Evolutionary conservation across 1,284 basidiomycete species (phyloP).

Genomic region (Thecaphora thlaspeos): DNA sequence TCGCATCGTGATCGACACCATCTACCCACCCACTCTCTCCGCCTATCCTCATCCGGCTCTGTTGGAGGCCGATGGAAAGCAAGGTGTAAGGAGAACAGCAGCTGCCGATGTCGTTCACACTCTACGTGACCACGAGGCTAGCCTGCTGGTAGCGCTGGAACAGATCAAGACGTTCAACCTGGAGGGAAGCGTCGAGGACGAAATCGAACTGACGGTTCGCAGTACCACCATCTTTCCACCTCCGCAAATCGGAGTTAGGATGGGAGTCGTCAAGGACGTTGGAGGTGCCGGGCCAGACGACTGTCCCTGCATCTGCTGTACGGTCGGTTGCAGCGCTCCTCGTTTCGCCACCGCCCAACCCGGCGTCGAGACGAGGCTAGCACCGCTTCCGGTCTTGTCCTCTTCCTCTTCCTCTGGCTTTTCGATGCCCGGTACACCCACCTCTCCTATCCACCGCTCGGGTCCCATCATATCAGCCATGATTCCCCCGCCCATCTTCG

Average conservation of each 20-base stretch:
- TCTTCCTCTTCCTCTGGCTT: slow-evolving; percentile 3
- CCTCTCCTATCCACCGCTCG: too few relatives aligned
- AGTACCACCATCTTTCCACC: neutral
- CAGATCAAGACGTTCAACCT: neutral
- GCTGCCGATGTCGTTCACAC: neutral
- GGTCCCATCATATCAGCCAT: too few relatives aligned
- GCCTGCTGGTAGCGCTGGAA: neutral
- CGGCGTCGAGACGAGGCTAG: neutral
- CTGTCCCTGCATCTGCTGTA: slow-evolving; percentile 30
- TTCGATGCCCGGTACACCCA: neutral
- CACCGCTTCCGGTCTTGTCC: neutral
- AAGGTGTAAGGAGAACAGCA: neutral
- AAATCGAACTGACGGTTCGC: neutral
- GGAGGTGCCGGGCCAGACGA: neutral
- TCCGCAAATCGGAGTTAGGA: neutral
- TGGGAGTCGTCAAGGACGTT: neutral
- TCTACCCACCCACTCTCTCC: slow-evolving; percentile 33
- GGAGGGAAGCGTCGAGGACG: neutral
- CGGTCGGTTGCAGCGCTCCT: slow-evolving; percentile 8
- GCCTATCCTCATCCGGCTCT: slow-evolving; percentile 16
- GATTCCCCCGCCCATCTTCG: too few relatives aligned
- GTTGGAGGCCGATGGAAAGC: too few relatives aligned
- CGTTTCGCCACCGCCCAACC: neutral
- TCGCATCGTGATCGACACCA: slow-evolving; percentile 40
- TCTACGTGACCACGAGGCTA: neutral